These are phyloP conservation scores for Yamadazyma blattariae DNA, from an alignment of 1,139 yeast species.

Conservation along the genomic window DNA sequence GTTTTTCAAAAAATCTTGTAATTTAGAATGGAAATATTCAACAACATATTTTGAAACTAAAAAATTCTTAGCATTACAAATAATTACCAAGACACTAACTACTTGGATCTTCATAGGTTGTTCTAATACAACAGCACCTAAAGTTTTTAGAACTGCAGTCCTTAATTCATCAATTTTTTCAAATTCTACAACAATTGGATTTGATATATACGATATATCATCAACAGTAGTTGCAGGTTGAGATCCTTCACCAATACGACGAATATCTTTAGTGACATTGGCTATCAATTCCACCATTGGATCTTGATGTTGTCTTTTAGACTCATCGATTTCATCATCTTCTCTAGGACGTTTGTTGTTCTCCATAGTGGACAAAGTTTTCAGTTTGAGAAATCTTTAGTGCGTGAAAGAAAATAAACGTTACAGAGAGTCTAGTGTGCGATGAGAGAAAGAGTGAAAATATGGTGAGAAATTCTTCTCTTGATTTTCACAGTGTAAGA, in stretches of 20 bases:
- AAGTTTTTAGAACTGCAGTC: constrained; percentile 56
- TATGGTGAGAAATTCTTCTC: no score
- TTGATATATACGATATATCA: constrained; percentile 65
- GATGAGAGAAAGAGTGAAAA: no score
- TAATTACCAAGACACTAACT: constrained; percentile 65
- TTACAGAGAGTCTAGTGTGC: no score
- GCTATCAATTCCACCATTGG: constrained; percentile 41
- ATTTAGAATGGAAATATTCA: constrained; percentile 64
- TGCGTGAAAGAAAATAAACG: no score
- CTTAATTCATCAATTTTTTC: constrained; percentile 65
- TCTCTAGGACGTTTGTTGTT: constrained; percentile 13
- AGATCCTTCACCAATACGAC: constrained; percentile 64
- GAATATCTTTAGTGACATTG: constrained; percentile 52
- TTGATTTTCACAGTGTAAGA: no score
- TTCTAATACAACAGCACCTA: constrained; percentile 71
- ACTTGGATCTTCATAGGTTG: constrained; percentile 88
- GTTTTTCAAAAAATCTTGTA: constrained; percentile 51
- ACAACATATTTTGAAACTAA: constrained; percentile 68
- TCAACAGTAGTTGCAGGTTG: constrained; percentile 52
- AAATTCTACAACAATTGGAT: constrained; percentile 66
- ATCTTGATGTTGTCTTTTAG: constrained; percentile 39
- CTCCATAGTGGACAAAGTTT: no score
- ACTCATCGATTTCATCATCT: constrained; percentile 10
- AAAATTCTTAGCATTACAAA: constrained; percentile 65
- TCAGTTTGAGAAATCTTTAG: no score